Conservation (phyloP, 148 eudicot species). For the Fagopyrum tataricum region DNA sequence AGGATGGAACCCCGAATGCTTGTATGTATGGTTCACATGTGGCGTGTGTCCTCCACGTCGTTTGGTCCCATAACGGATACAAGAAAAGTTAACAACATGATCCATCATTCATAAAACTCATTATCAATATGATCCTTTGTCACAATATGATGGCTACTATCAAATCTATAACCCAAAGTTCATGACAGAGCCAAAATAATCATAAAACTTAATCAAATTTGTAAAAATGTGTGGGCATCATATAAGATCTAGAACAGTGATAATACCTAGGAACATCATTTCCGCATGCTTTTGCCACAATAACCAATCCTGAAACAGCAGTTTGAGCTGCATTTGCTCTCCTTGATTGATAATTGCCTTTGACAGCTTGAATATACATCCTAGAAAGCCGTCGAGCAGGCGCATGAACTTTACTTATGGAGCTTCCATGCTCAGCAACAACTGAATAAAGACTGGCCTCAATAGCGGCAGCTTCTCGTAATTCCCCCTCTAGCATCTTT, state of each 20-base stretch:
- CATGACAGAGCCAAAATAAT: background rate
- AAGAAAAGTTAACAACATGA: too few relatives aligned
- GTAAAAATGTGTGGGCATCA: background rate
- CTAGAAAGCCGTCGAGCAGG: conserved; percentile 96
- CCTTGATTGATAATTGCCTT: conserved; percentile 38
- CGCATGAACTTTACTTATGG: conserved; percentile 82
- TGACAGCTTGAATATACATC: conserved; percentile 65
- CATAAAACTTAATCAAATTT: background rate
- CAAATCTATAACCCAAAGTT: background rate
- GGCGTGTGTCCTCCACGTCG: too few relatives aligned
- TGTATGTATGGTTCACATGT: too few relatives aligned
- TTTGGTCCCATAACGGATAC: too few relatives aligned
- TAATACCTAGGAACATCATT: conserved; percentile 92
- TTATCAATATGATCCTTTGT: background rate
- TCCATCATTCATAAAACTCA: background rate
- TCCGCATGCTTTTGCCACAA: conserved; percentile 95
- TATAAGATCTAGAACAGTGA: background rate
- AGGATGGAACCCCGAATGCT: too few relatives aligned
- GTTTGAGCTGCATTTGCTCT: conserved; percentile 68
- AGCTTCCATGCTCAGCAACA: conserved; percentile 94
- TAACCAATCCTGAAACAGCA: conserved; percentile 70
- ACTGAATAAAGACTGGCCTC: conserved; percentile 81
- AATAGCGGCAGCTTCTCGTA: conserved; percentile 83
- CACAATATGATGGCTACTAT: background rate
- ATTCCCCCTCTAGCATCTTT: conserved; percentile 64